Conservation (phyloP, 441 rosid species). For the Geranium incanum region DNA sequence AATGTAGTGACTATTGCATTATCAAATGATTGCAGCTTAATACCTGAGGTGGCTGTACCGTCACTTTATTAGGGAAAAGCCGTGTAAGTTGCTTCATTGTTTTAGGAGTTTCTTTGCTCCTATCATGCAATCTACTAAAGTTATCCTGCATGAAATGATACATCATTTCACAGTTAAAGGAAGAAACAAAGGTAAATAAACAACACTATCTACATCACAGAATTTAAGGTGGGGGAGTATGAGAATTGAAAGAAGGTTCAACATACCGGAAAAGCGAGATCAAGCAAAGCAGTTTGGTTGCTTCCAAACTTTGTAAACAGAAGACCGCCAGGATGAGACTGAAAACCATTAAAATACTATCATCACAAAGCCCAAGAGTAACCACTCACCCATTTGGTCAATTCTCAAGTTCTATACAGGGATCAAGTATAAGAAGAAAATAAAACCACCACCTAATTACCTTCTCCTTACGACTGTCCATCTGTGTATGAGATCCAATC, state of each 20-base stretch:
- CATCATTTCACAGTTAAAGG: neutral
- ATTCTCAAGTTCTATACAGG: too few species aligned
- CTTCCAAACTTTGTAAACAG: constrained; percentile 91
- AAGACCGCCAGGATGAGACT: constrained; percentile 97
- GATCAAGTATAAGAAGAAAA: neutral
- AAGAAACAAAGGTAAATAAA: too few species aligned
- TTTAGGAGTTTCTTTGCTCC: constrained; percentile 86
- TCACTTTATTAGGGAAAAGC: constrained; percentile 90
- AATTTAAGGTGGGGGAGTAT: neutral
- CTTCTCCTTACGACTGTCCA: constrained; percentile 96
- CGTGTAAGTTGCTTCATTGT: constrained; percentile 81
- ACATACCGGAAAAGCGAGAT: constrained; percentile 89
- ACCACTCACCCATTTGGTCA: neutral
- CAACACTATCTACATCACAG: neutral
- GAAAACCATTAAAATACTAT: constrained; percentile 24
- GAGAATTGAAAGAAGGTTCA: constrained; percentile 11
- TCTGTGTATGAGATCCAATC: constrained; percentile 78
- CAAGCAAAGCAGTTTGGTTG: constrained; percentile 88
- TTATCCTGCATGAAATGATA: constrained; percentile 53
- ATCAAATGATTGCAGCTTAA: neutral
- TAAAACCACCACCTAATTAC: constrained; percentile 30
- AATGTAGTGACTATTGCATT: neutral
- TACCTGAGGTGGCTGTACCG: constrained; percentile 98
- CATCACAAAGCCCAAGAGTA: neutral
- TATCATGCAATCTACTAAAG: constrained; percentile 79